Evolutionary conservation across 106 monocot genomes (phyloP).

Genomic region (Acorus gramineus): DNA sequence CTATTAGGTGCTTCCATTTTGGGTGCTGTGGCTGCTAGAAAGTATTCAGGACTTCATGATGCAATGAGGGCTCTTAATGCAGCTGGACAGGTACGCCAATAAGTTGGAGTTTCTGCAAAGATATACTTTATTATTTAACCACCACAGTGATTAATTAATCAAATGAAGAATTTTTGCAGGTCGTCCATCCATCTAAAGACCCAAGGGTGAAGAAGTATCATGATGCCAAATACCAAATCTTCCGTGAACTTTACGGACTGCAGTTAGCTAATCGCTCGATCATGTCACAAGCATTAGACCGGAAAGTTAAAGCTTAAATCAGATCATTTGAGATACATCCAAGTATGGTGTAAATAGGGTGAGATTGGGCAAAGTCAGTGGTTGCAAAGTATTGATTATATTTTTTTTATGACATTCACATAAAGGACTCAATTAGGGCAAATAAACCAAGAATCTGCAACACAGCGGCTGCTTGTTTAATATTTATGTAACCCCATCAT

Average conservation of each 20-base stretch:
- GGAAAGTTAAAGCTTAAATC: no score
- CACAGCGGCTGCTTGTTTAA: no score
- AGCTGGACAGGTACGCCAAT: conserved; percentile 54
- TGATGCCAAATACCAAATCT: conserved; percentile 75
- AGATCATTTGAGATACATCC: no score
- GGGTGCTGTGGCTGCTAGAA: conserved; percentile 85
- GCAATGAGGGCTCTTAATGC: conserved; percentile 97
- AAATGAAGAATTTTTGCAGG: conserved; percentile 26
- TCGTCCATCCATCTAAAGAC: conserved; percentile 58
- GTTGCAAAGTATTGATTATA: no score
- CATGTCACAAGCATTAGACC: conserved; percentile 42
- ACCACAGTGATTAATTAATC: neutral
- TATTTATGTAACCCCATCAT: no score
- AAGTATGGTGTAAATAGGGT: no score
- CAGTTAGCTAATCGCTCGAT: conserved; percentile 66
- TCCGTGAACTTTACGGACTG: conserved; percentile 75
- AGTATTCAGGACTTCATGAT: conserved; percentile 52
- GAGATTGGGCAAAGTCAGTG: no score
- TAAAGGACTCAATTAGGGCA: no score
- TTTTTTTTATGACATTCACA: no score
- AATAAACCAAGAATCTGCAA: no score
- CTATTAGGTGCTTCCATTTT: conserved; percentile 87
- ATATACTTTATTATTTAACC: neutral
- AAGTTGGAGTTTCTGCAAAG: neutral
- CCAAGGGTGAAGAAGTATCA: conserved; percentile 73